Percentiles rank a stretch among this genome's conserved stretches.
phyloP scores from a whole-genome alignment of 108 stramenopile genomes.

The Pelagomonas calceolata region DNA sequence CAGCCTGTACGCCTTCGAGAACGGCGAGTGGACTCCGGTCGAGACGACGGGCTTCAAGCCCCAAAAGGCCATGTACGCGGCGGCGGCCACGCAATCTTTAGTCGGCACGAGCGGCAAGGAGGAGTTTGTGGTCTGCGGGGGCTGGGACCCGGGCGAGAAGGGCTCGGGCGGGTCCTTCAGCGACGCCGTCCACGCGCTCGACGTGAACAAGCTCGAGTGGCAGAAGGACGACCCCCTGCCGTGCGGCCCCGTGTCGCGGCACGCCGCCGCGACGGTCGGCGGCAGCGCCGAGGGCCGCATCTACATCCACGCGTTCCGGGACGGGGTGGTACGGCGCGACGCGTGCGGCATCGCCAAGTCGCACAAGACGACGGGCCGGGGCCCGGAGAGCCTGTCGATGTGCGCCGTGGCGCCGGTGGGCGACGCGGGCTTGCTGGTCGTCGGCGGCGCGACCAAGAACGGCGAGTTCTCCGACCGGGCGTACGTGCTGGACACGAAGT shows the following conservation, averaged over 20 bases:
- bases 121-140: constrained; percentile 3
- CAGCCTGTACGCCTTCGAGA: no score
- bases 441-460: constrained; percentile 14
- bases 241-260: constrained; percentile 14
- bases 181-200: constrained; percentile 11
- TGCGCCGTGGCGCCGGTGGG: constrained; percentile 10
- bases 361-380: constrained; percentile 5
- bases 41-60: no score
- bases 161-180: constrained; percentile 17
- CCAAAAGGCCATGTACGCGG: no score
- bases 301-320: constrained; percentile 13
- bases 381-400: constrained; percentile 17
- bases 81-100: no score
- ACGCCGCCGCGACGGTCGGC: constrained; percentile 13
- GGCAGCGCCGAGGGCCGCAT: neutral
- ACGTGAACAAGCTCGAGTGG: neutral
- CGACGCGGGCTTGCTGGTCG: constrained; percentile 4
- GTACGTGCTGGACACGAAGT: constrained; percentile 11
- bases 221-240: neutral
- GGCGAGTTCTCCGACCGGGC: constrained; percentile 4
- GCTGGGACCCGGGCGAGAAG: constrained; percentile 21
- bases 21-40: no score
- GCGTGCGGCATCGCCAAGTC: neutral
- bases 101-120: no score
- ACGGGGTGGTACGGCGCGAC: neutral